A percentile compares a stretch with the other conserved stretches of the same genome.
Conservation (phyloP, 2,329 filamentous ascomycete genomes). For the Sclerotiophoma versabilis region DNA sequence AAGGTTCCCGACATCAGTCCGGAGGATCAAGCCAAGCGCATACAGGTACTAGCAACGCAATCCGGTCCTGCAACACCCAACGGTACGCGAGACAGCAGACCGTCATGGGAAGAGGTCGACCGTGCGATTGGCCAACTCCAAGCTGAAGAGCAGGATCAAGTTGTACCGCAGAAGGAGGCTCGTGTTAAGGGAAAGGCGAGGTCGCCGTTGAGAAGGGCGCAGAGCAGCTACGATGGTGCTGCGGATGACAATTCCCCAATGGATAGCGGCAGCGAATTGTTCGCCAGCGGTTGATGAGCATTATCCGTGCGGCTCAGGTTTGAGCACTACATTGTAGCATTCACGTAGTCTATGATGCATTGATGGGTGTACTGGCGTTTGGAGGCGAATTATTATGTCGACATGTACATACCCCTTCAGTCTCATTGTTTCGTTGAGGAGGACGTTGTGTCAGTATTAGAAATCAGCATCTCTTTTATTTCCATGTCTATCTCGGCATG, state of each 20-base stretch:
- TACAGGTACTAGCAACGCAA: constrained; percentile 49
- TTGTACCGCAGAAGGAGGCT: constrained; percentile 11
- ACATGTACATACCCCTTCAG: constrained; percentile 11
- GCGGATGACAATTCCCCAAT: constrained; percentile 20
- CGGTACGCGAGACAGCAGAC: constrained; percentile 49
- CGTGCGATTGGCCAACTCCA: constrained; percentile 43
- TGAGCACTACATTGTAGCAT: neutral
- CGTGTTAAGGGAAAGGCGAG: constrained; percentile 29
- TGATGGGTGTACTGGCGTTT: constrained; percentile 7
- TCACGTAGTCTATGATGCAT: constrained; percentile 9
- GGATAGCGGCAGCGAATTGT: constrained; percentile 21
- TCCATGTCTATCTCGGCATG: neutral
- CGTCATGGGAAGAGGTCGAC: constrained; percentile 49
- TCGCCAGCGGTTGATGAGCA: constrained; percentile 12
- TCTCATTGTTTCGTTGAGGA: neutral
- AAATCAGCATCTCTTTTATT: neutral
- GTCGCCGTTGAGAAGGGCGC: constrained; percentile 40
- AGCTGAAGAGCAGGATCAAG: constrained; percentile 33
- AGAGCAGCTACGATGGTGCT: constrained; percentile 39
- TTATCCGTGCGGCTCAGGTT: neutral
- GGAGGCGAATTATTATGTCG: neutral
- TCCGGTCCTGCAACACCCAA: constrained; percentile 55
- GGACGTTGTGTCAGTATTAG: neutral
- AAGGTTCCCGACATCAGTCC: constrained; percentile 14
- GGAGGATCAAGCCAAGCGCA: constrained; percentile 38